A percentile compares a stretch with the other conserved stretches of the same genome.
These are phyloP conservation scores for Pleurotus salmoneostramineus DNA, from an alignment of 768 basidiomycete species.

Conservation along the genomic window DNA sequence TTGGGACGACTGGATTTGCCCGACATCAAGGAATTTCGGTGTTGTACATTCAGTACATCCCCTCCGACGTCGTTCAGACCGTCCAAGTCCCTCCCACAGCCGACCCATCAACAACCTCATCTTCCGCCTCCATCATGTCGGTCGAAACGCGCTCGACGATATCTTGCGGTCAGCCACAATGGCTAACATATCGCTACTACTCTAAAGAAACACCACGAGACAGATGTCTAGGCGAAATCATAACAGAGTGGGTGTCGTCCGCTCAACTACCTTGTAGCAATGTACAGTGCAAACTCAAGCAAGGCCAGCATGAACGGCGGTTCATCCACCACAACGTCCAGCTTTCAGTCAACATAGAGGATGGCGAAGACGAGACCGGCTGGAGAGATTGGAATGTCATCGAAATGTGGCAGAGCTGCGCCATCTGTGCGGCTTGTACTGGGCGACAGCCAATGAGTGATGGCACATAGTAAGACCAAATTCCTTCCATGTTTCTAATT, in stretches of 20 bases:
- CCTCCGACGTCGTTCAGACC: slow-evolving; percentile 5
- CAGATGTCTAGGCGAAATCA: slow-evolving; percentile 37
- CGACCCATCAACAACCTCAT: background rate
- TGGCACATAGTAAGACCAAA: slow-evolving; percentile 46
- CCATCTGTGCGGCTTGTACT: slow-evolving; percentile 37
- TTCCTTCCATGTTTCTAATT: background rate
- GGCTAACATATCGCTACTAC: slow-evolving; percentile 51
- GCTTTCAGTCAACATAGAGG: slow-evolving; percentile 22
- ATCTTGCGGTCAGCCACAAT: slow-evolving; percentile 42
- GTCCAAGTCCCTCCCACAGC: background rate
- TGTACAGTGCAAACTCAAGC: slow-evolving; percentile 26
- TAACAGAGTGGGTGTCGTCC: slow-evolving; percentile 26
- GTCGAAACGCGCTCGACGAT: slow-evolving; percentile 10
- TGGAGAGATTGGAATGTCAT: slow-evolving; percentile 20
- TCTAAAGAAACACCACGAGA: slow-evolving; percentile 26
- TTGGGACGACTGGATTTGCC: slow-evolving; percentile 48
- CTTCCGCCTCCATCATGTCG: slow-evolving; percentile 6
- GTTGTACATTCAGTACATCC: slow-evolving; percentile 40
- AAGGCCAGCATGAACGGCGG: slow-evolving; percentile 40
- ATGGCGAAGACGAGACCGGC: slow-evolving; percentile 10
- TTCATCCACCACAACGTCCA: slow-evolving; percentile 35
- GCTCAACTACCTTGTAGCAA: slow-evolving; percentile 32
- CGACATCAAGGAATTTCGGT: slow-evolving; percentile 55
- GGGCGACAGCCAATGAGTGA: slow-evolving; percentile 31
- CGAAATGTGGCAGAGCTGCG: slow-evolving; percentile 47